Evolutionary conservation across 2,329 filamentous ascomycete species (phyloP), one percentile per base, ranked within the genome.

Genomic region (Ophiostoma ips): DNA sequence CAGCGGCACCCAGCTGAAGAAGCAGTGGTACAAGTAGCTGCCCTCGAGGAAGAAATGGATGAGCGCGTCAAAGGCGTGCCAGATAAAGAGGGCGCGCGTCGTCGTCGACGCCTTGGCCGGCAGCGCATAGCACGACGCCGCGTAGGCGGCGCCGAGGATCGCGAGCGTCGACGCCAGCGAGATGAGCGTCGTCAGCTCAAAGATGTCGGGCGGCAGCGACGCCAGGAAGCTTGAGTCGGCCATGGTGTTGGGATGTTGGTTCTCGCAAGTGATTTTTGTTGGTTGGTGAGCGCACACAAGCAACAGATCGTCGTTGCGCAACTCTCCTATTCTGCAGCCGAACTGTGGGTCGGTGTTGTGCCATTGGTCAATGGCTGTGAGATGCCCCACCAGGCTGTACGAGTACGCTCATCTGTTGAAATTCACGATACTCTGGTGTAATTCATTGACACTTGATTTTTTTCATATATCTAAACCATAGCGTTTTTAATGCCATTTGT

Each of bases 21-120:
- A 94, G 71, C 87, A 94, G 68, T 94, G 87, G 73, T 88, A 95
- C 21, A 95, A 79, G 66, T 87, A 96, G 60, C 80, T 83, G 49
- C 87, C 89, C 69, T 96, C 90, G 63, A 96, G 84, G 63, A 87
- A 72, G 66, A 94, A 79, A 70, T 98, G 92, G 60, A 89, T 90
- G 40, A 95, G 75, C 31, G 87, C 87, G 65, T 95, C 89, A 68
- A 94, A 94, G 35, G 86, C 76, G 69, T 95, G 89, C 90, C 90
- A 95, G 67, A 94, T 77, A 73, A 95, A 95, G 56, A 95, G 80
- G 62, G 85, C 69, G 54, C 88, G 87, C 51, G 75, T 73, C 55
- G 87, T 86, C 50, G 74, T 72, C 48, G 79, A 76, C 35, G 68
- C 62, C 1, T 75, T 66, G 1, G 70, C 60, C 4, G 81, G 63